These are phyloP conservation scores for Chlorokybus atmophyticus DNA, from an alignment of 139 green algal species.

Conservation along the genomic window DNA sequence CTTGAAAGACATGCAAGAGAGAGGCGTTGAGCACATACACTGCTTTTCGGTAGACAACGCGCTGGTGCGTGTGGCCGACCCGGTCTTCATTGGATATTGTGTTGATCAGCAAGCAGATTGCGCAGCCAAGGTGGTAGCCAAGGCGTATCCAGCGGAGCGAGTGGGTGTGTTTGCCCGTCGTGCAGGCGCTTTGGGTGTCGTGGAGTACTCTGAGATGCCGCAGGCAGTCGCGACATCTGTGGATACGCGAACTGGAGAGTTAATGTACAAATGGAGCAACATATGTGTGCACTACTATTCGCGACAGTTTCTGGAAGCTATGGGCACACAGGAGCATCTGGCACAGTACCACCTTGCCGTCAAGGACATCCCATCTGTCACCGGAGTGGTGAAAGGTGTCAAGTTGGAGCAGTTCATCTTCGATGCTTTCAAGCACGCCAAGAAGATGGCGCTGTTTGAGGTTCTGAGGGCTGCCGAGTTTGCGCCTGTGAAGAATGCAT, in stretches of 20 bases:
- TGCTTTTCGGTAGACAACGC: slow-evolving; percentile 39
- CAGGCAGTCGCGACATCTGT: not conserved
- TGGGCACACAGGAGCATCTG: too few relatives aligned
- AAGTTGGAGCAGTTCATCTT: slow-evolving; percentile 99
- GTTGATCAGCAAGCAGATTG: slow-evolving; percentile 14
- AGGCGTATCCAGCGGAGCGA: slow-evolving; percentile 28
- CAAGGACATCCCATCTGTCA: slow-evolving; percentile 67
- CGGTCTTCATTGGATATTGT: slow-evolving; percentile 32
- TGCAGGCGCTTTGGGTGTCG: slow-evolving; percentile 4
- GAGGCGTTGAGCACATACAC: slow-evolving; percentile 34
- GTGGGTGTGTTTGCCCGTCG: slow-evolving; percentile 30
- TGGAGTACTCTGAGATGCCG: slow-evolving; percentile 29
- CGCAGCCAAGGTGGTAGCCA: slow-evolving; percentile 21
- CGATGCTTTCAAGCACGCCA: slow-evolving; percentile 62
- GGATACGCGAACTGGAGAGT: slow-evolving; percentile 17
- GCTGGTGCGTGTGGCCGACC: slow-evolving; percentile 29
- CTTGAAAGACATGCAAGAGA: slow-evolving; percentile 50
- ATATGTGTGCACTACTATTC: too few relatives aligned
- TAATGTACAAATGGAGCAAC: slow-evolving; percentile 67
- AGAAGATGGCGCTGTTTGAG: slow-evolving; percentile 22
- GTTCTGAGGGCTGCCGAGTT: slow-evolving; percentile 50
- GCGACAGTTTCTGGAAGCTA: too few relatives aligned
- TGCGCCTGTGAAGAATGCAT: slow-evolving; percentile 82
- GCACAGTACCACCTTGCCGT: slow-evolving; percentile 78
- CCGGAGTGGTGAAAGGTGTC: slow-evolving; percentile 46